Conservation (phyloP, 2,329 filamentous ascomycete species). For the Plectosphaerella cucumerina region DNA sequence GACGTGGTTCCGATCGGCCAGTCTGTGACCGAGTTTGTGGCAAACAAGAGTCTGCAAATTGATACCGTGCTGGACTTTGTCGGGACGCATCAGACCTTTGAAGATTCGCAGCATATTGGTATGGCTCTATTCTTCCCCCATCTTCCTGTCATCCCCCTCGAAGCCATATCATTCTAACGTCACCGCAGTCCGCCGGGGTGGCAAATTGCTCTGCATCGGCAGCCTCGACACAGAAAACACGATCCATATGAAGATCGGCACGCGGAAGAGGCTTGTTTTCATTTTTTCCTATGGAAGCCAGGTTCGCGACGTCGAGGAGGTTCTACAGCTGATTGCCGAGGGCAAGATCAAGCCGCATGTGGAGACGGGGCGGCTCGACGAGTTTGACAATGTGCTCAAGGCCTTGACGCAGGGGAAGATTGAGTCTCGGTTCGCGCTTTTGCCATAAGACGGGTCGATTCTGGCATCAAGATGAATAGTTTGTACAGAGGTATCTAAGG, state of each 20-base stretch:
- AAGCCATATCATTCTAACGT: too few species aligned
- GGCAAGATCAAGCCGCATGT: conserved; percentile 29
- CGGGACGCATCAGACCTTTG: conserved; percentile 29
- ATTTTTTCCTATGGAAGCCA: conserved; percentile 40
- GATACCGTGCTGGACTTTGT: conserved; percentile 28
- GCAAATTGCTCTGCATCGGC: conserved; percentile 33
- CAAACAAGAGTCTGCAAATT: conserved; percentile 18
- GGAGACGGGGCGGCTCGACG: conserved; percentile 21
- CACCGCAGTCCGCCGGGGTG: conserved; percentile 24
- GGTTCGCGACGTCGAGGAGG: conserved; percentile 29
- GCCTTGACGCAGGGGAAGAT: conserved; percentile 29
- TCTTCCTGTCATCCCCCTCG: not conserved
- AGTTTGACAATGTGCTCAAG: conserved; percentile 27
- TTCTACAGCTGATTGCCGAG: conserved; percentile 27
- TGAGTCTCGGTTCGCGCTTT: conserved; percentile 17
- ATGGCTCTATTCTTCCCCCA: conserved; percentile 10
- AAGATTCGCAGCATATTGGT: conserved; percentile 29
- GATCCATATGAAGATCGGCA: conserved; percentile 38
- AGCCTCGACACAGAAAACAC: conserved; percentile 33
- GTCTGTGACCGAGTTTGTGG: conserved; percentile 22
- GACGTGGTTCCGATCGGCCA: conserved; percentile 25
- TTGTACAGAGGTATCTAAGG: too few species aligned
- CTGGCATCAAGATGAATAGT: too few species aligned
- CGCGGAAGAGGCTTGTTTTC: conserved; percentile 33
- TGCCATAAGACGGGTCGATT: too few species aligned